Evolutionary conservation across 2,329 filamentous ascomycete genomes (phyloP), one percentile per base, ranked within the genome.

Genomic region (Xylariaceae sp.): DNA sequence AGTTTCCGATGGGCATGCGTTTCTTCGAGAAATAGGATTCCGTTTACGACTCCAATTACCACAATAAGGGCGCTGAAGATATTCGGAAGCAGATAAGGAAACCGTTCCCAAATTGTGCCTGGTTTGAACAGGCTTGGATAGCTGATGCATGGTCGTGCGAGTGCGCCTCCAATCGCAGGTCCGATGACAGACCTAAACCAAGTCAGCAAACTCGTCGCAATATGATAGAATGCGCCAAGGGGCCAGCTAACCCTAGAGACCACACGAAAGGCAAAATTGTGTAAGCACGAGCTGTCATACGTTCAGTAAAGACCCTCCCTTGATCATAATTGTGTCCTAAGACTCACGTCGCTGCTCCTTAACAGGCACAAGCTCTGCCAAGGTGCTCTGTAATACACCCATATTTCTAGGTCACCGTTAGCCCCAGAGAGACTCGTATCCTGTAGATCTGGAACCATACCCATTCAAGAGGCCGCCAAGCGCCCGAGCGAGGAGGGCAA

Each of bases 261-360:
- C 94, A 99, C 22, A 97, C 89, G 69, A 96, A 90, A 6, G 94
- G 94, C 91, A 99, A 96, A 63, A 97, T 92, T 12, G 92, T 90
- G 73, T 95, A 99, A 47, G 92, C 94, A 64, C 89, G 89, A 62
- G 92, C 88, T 91, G 57, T 54, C 49, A 50, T 47, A 46, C 53
- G 43, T 64, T 75, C 61, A 71, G 66, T 52, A 58, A 53, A 29
- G 37, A 21, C 34, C 21, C 39, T 48, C 49, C 42, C 7, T 1
- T 13, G 10, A 16, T 16, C 19, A 19, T 37, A 18, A 13, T 0
- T 40, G 46, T 44, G 43, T 16, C 16, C 43, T 39, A 45, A 19
- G 50, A 75, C 87, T 72, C 72, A 90, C 87, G 88, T 71, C 97
- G 92, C 69, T 97, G 91, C 70, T 92, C 88, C 73, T 96, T 95